Base-by-base conservation (phyloP, 768 basidiomycete species). In the Kwoniella bestiolae region DNA sequence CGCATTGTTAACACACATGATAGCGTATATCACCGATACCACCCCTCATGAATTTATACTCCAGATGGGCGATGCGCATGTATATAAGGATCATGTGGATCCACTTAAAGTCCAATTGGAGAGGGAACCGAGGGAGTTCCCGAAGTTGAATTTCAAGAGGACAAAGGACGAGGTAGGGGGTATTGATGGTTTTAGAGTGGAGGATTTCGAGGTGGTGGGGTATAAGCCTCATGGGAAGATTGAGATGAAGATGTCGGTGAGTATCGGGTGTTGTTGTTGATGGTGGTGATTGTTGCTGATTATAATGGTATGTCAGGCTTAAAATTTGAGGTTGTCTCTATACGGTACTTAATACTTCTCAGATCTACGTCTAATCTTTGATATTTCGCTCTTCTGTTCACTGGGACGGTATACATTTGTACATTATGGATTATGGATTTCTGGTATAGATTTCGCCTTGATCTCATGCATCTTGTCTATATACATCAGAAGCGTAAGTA, bases 41-140 rank as follows among this genome's bases (percentile, higher is more conserved):
- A 87, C 89, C 32, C 87, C 96, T 0, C 88, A 90, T 79, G 94
- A 96, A 79, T 87, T 99, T 60, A 85, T 95, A 76, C 90, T 97
- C 67, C 94, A 96, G 81, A 91, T 98, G 71, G 96, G 96, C 2
- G 96, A 99, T 75, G 94, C 96, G 1, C 96, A 99, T 74, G 91
- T 98, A 16, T 98, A 99, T 82, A 84, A 85, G 52, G 92, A 98
- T 76, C 96, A 98, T 73, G 86, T 96, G 31, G 88, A 89, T 7
- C 90, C 94, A n/a, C 85, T 99, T 44, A 82, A 90, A 77, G 84
- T 86, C 47, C 95, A 98, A 80, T 84, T 98, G 38, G 83, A 85
- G 77, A 83, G 96, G 8, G 84, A 87, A 66, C 95, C 95, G 28
- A 86, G 85, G 57, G 82, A 87, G 26, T 97, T 98, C 82, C 95